Evolutionary conservation across 2,329 filamentous ascomycete genomes (phyloP), one percentile per base, ranked within the genome.

Genomic region (Cryphonectria carpinicola): DNA sequence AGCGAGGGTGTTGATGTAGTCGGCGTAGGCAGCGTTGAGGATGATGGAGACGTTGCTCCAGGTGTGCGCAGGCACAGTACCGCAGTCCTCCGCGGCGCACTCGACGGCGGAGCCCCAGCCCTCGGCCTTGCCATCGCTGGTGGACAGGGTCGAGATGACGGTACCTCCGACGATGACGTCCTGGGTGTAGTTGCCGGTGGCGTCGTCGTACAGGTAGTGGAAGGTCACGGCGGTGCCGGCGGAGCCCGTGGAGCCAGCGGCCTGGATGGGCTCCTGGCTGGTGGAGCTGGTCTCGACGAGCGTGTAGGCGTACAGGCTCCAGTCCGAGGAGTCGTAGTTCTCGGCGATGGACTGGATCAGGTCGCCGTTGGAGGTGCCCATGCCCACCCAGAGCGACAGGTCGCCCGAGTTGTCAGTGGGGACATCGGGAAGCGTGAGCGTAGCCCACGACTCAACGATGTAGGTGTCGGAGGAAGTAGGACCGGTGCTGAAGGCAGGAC

Each of bases 21-120:
- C 65, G 41, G 46, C 58, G 54, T 72, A 66, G 14, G 71, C 71
- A 28, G 41, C 32, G 66, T 66, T 69, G 6, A 71, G 71, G 60
- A 69, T 72, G 69, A 72, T 72, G 63, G 63, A 69, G 63, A 66
- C 66, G 37, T 72, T 66, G 69, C 60, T 69, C 71, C 71, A 72
- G 39, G 70, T 71, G 66, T 72, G 71, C 19, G 71, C 71, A 39
- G 63, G 56, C 11, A 72, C 60, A 46, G 71, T 71, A 74, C 93
- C 93, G 84, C 93, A 95, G 84, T 92, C 91, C 80, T 95, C 91
- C 79, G 89, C 90, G 68, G 90, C 93, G 79, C 88, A 89, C 77
- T 92, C 88, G 25, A 84, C 80, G 0, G 82, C 79, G 54, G 79
- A 81, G 2, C 82, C 83, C 79, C 81, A 84, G 73, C 82, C 82